Base-by-base conservation (phyloP, 2,329 filamentous ascomycete genomes). In the Colletotrichum orchidophilum region DNA sequence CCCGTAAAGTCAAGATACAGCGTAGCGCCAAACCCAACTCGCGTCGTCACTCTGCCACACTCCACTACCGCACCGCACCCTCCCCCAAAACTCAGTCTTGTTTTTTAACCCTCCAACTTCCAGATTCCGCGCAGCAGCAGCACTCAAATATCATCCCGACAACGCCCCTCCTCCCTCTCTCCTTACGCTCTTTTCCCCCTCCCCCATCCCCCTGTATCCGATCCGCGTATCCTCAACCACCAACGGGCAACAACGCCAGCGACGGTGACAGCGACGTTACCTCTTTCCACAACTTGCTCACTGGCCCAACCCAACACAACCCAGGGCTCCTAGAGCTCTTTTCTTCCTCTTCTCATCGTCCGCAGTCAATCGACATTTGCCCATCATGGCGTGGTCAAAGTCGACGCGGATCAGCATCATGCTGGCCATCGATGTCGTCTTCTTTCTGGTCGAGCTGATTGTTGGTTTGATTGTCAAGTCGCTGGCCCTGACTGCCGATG, bases 401-500 rank as follows among this genome's bases (percentile, higher is more conserved):
- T 93, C 93, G 75, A 94, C 92, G 77, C 92, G 96, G 81, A 98
- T 99, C 81, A 89, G 93, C 83, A 92, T 98, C 81, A 94, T 99
- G 88, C 91, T 99, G 80, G 92, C 86, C 74, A 97, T 99, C 79
- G 96, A 98, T 83, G 87, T 91, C 63, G 87, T 89, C 50, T 99
- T 99, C 85, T 98, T 99, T 83, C 83, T 97, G 58, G 85, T 98
- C 70, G 96, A 99, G 83, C 84, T 99, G 73, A 90, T 93, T 69
- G 91, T 93, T 73, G 96, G 96, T 73, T 94, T 97, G 85, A 85
- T 92, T 74, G 94, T 97, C 72, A 92, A 95, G 79, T 98, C 96
- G 21, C 89, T 99, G 76, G 96, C 96, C 46, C 88, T 99, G 70
- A 95, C 97, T 79, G 96, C 96, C 64, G 96, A 99, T 85, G 95